A percentile compares a stretch with the other conserved stretches of the same genome.
Evolutionary conservation across 1,139 yeast species (phyloP).

Genomic region (Kluyveromyces sp.): DNA sequence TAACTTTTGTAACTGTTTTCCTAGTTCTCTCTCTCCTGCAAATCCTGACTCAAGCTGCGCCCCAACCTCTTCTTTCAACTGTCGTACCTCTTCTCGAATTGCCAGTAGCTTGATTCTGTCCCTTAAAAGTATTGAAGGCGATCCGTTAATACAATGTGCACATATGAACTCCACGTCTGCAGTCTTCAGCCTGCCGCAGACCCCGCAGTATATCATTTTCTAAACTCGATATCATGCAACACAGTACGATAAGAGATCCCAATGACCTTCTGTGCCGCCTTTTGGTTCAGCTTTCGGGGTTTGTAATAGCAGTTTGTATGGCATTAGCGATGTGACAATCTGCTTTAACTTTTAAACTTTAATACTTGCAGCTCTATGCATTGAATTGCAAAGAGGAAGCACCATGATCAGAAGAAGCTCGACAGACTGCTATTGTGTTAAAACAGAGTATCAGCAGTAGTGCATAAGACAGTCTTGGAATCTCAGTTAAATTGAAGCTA

Average conservation of each 20-base stretch:
- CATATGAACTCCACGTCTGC: conserved; percentile 17
- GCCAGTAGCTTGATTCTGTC: conserved; percentile 16
- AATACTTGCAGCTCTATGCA: background rate
- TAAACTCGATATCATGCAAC: no score
- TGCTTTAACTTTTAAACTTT: background rate
- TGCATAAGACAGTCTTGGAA: no score
- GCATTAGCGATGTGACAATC: background rate
- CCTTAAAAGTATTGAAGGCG: conserved; percentile 21
- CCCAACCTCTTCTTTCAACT: conserved; percentile 17
- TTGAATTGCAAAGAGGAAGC: background rate
- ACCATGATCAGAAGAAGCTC: no score
- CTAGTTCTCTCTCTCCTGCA: conserved; percentile 15
- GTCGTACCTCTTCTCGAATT: conserved; percentile 14
- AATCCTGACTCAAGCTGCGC: conserved; percentile 16
- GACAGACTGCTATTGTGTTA: no score
- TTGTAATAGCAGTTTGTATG: background rate
- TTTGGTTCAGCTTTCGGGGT: background rate
- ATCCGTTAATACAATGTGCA: conserved; percentile 25
- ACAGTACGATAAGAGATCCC: no score
- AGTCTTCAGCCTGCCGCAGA: conserved; percentile 18
- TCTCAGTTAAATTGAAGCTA: no score
- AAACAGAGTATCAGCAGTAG: no score
- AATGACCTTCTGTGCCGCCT: background rate
- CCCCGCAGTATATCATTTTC: conserved; percentile 18
- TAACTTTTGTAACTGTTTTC: conserved; percentile 17